These are phyloP conservation scores for Fusarium nematophilum DNA, from an alignment of 2,329 filamentous ascomycete species.

Conservation along the genomic window DNA sequence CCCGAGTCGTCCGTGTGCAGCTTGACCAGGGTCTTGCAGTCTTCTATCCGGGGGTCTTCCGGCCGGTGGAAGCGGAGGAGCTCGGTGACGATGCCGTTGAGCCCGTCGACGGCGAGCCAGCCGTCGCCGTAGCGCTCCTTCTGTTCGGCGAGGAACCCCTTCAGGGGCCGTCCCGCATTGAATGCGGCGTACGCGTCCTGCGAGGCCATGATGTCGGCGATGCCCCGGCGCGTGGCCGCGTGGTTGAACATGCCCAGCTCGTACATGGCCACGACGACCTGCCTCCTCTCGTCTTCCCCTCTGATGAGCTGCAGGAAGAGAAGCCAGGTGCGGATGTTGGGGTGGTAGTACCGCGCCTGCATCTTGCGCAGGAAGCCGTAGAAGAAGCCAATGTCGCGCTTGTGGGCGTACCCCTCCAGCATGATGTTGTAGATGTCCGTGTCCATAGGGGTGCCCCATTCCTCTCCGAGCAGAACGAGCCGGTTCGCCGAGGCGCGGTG, in stretches of 20 bases:
- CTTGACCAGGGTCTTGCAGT: conserved; percentile 45
- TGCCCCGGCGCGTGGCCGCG: conserved; percentile 48
- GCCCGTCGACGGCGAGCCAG: conserved; percentile 56
- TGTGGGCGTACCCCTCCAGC: conserved; percentile 54
- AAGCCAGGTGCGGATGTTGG: conserved; percentile 61
- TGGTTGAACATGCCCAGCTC: conserved; percentile 56
- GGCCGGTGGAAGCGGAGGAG: conserved; percentile 53
- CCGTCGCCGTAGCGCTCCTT: conserved; percentile 56
- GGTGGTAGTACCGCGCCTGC: conserved; percentile 51
- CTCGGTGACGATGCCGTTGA: conserved; percentile 55
- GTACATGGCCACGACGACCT: conserved; percentile 60
- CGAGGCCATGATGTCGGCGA: conserved; percentile 57
- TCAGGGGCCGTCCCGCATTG: conserved; percentile 48
- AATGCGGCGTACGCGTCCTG: conserved; percentile 57
- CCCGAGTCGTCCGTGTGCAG: conserved; percentile 40
- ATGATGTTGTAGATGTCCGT: conserved; percentile 62
- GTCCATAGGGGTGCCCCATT: conserved; percentile 55
- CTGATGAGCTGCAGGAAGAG: conserved; percentile 65
- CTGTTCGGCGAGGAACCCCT: conserved; percentile 55
- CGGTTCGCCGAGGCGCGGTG: conserved; percentile 48
- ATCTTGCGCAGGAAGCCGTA: conserved; percentile 55
- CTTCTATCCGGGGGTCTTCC: conserved; percentile 35
- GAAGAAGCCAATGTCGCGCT: conserved; percentile 56
- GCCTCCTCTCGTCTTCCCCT: conserved; percentile 64
- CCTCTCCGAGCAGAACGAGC: conserved; percentile 53